Evolutionary conservation across 805 yeast species (phyloP), one percentile per base, ranked within the genome.

Genomic region (Schwanniomyces yamadae): DNA sequence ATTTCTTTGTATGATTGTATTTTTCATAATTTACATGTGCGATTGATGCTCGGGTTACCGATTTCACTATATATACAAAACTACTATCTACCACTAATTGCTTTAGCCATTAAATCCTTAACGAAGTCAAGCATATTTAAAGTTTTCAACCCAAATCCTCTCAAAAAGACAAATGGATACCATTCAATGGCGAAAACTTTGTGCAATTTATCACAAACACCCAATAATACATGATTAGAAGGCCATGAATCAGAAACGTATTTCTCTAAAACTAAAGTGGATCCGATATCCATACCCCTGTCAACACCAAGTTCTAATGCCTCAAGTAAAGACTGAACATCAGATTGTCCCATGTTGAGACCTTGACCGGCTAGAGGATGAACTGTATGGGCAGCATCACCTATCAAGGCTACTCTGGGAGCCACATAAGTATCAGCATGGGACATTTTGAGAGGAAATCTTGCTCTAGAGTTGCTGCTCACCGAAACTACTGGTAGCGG

Each of bases 281-380:
- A 73, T 3, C 99, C 99, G 34, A 91, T 82, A 52, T 93, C 99
- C 39, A 85, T 70, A 0, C 99, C 99, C 29, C 96, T 69, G 26
- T 68, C 66, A 2, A 77, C 63, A 0, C 95, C 95, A 7, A 43
- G 66, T 45, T 86, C 95, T 18, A 93, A 52, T 0, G 91, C 85
- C 2, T 55, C 64, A 1, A 82, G 79, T 20, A 93, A 68, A 2
- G 81, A 66, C 39, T 81, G 80, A 2, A 87, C 96, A 56, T 93
- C 99, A 18, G 84, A 82, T 58, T 90, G 97, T 14, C 99, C 99
- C 96, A 91, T 89, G 59, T 93, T 93, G 38, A 93, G 73, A 17
- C 99, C 99, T 62, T 93, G 99, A 7, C 99, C 99, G 4, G 97
- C 97, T 41, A 93, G 70, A 2, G 99, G 99, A 57, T 93, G 98